Conservation (phyloP, 2,329 filamentous ascomycete genomes). For the Dothistroma septosporum region DNA sequence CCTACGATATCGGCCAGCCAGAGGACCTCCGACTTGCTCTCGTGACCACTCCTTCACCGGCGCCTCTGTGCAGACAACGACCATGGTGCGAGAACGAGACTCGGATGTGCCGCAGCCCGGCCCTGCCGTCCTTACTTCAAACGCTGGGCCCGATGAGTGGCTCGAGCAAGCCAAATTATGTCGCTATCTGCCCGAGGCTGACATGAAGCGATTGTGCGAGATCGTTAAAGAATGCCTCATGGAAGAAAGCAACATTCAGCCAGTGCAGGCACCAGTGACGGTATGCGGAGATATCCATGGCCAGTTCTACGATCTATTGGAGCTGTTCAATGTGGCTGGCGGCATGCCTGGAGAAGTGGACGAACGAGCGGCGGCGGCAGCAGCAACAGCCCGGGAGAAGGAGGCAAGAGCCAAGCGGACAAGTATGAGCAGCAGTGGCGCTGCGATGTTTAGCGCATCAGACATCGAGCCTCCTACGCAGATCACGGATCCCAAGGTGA, state of each 20-base stretch:
- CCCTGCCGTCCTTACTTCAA: conserved; percentile 76
- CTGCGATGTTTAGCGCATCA: conserved; percentile 72
- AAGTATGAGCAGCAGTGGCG: conserved; percentile 21
- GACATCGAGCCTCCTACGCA: conserved; percentile 87
- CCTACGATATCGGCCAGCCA: neutral
- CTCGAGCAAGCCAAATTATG: conserved; percentile 94
- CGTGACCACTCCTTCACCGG: conserved; percentile 12
- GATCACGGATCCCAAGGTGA: conserved; percentile 81
- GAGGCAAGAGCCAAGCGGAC: conserved; percentile 17
- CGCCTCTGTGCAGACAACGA: conserved; percentile 8
- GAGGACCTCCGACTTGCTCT: conserved; percentile 5
- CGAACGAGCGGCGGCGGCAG: conserved; percentile 25
- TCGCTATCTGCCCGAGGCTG: conserved; percentile 89
- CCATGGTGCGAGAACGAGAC: conserved; percentile 47
- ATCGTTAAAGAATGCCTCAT: conserved; percentile 98
- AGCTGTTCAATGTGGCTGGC: conserved; percentile 92
- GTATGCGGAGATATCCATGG: conserved; percentile 98
- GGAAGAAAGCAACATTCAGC: conserved; percentile 99
- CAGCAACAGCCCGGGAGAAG: conserved; percentile 16
- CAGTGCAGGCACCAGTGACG: conserved; percentile 93
- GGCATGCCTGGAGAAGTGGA: conserved; percentile 80
- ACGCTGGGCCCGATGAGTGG: conserved; percentile 92
- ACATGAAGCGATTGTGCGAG: conserved; percentile 99
- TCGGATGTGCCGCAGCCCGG: conserved; percentile 77
- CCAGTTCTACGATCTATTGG: conserved; percentile 95